Evolutionary conservation across 2,329 filamentous ascomycete species (phyloP).

Genomic region (Chlorencoelia australis): DNA sequence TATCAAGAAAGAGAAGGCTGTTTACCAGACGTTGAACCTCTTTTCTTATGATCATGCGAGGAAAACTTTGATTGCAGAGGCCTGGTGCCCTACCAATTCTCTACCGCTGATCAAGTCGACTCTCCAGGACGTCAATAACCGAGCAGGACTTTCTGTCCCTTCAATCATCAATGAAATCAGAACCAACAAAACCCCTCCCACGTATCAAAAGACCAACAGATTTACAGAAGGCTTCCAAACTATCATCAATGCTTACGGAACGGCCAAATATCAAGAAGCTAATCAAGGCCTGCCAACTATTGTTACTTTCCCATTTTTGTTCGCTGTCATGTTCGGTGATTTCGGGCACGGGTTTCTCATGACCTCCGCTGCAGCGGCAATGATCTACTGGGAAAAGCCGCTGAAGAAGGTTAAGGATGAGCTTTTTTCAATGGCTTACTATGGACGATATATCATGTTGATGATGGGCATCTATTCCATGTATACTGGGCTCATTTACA

Average conservation of each 20-base stretch:
- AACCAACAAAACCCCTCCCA: constrained; percentile 95
- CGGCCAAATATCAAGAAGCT: constrained; percentile 92
- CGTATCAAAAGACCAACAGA: constrained; percentile 96
- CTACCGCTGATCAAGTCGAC: constrained; percentile 84
- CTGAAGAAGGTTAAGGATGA: constrained; percentile 90
- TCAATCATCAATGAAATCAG: constrained; percentile 98
- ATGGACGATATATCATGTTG: constrained; percentile 94
- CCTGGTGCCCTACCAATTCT: constrained; percentile 91
- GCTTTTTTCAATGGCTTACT: constrained; percentile 96
- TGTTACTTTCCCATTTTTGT: constrained; percentile 97
- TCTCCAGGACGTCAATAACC: constrained; percentile 91
- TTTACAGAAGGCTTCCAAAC: constrained; percentile 98
- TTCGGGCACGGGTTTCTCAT: constrained; percentile 90
- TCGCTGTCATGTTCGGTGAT: constrained; percentile 99
- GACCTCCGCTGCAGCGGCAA: constrained; percentile 69
- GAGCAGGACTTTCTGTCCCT: constrained; percentile 89
- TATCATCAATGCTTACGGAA: constrained; percentile 97
- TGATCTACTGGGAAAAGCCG: constrained; percentile 95
- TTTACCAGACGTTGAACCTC: constrained; percentile 88
- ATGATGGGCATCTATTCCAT: constrained; percentile 98
- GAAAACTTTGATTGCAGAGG: constrained; percentile 94
- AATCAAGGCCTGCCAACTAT: constrained; percentile 94
- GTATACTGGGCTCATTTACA: constrained; percentile 95
- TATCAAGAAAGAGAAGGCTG: constrained; percentile 95
- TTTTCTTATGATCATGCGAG: constrained; percentile 95